Base-by-base conservation (phyloP, 2,329 filamentous ascomycete species). In the Colletotrichum nymphaeae region DNA sequence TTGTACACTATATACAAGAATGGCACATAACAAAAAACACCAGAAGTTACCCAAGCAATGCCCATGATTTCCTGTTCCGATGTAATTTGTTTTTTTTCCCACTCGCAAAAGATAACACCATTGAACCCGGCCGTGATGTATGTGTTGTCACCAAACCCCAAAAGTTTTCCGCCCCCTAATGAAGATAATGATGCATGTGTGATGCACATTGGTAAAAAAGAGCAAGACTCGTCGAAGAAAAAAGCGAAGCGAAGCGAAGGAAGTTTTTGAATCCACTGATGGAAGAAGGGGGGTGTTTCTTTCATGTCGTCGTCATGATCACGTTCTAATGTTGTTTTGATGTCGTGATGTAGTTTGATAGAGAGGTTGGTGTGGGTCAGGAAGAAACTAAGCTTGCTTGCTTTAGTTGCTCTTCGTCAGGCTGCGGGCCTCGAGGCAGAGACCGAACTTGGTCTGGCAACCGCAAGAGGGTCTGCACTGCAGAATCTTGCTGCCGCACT, bases 361-460 rank as follows among this genome's bases (percentile, higher is more conserved):
- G 42, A 46, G 42, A 19, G 37, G 16, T 42, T 42, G 37, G 37
- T 42, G 42, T 19, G 19, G 16, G 42, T 49, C 42, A 49, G 19
- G 52, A 65, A 26, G 63, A 56, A 32, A 24, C n/a, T 26, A 57
- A 37, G 63, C 52, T 24, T 11, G 7, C 9, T 9, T 19, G 30
- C 26, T 24, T 42, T 53, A 67, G 57, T 72, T 26, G 32, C 56
- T 7, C 22, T 55, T 65, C 42, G 30, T 60, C 53, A 63, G 60
- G 32, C 64, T 73, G 57, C 55, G n/a, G 24, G 35, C 28, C 68
- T 76, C 69, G 62, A 75, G 73, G 76, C 83, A 85, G 37, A 78
- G 73, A 19, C 83, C 83, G 74, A 82, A 84, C n/a, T 66, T 76
- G 9, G 74, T 67, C 76, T 84, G 80, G 76, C 83, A 85, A 16